Base-by-base conservation (phyloP, 345 rosid genomes). In the Camelina laxa region DNA sequence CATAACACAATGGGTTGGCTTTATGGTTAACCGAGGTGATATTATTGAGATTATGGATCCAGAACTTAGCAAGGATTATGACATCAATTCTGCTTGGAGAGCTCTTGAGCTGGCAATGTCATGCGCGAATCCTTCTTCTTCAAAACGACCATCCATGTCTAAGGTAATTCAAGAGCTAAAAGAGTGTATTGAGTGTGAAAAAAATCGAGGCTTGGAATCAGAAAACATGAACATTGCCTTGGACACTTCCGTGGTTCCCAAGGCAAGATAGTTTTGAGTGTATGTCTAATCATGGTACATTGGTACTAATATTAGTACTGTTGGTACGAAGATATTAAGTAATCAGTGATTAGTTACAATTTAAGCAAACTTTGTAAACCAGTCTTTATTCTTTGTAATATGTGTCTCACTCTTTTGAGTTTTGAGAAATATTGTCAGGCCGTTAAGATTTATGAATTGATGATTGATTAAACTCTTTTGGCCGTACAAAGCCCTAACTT, bases 51-150 rank as follows among this genome's bases (percentile, higher is more conserved):
- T 67, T 16, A 67, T 67, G 47, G 71, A 67, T 67, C 48, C 70
- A 20, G 36, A 51, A 2, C 51, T 57, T 11, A 0, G 5, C 12
- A 15, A 7, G 2, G 41, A 22, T 6, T 69, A 54, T 8, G 54
- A 69, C 13, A 6, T 15, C 42, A 12, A 19, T 30, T 69, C 73
- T 69, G 64, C 54, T 0, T 69, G 73, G 73, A 69, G 53, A 69
- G 63, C 73, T 5, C 39, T 69, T 22, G 73, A 69, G 22, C 24
- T 69, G 27, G 73, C 73, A n/a, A 56, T 69, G 42, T 51, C 71
- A 24, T 67, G 71, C 10, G 2, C 35, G 1, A 8, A 51, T 67
- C 35, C 60, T 20, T 67, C 48, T 35, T 67, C 59, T 6, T 13
- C 71, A 8, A 36, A 36, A 51, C 60, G 71, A 35, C 71, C 60